phyloP scores from a whole-genome alignment of 2,329 filamentous ascomycete genomes.

The Fulvia fulva region DNA sequence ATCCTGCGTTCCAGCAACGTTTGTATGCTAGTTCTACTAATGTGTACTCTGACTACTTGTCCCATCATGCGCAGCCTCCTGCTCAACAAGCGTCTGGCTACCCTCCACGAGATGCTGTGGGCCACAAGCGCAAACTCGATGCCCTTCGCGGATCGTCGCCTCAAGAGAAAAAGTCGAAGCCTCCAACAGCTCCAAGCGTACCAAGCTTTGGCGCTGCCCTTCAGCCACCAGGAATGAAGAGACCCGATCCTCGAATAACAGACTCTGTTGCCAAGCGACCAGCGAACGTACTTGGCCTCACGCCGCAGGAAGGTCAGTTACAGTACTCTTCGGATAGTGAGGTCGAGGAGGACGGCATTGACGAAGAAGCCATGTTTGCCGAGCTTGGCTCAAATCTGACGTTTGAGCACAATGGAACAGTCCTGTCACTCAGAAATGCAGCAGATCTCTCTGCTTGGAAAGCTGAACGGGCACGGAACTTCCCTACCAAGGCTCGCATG shows the following conservation, averaged over 20 bases:
- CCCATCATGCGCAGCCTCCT: not conserved
- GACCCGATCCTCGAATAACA: not conserved
- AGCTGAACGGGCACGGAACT: slow-evolving; percentile 73
- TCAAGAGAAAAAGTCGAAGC: slow-evolving; percentile 13
- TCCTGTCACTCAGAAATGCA: slow-evolving; percentile 50
- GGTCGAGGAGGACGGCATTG: slow-evolving; percentile 64
- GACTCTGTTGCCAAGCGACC: slow-evolving; percentile 51
- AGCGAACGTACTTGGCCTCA: slow-evolving; percentile 68
- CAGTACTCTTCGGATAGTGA: slow-evolving; percentile 30
- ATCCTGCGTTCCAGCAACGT: slow-evolving; percentile 25
- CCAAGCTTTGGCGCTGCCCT: slow-evolving; percentile 32
- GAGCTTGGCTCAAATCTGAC: slow-evolving; percentile 32
- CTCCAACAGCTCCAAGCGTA: slow-evolving; percentile 28
- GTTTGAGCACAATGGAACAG: slow-evolving; percentile 56
- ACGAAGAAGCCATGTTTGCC: slow-evolving; percentile 59
- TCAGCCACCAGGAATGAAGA: slow-evolving; percentile 1
- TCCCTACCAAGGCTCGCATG: slow-evolving; percentile 70
- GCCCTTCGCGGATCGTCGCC: slow-evolving; percentile 23
- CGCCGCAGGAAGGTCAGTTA: slow-evolving; percentile 41
- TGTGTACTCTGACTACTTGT: not conserved
- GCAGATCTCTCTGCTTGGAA: slow-evolving; percentile 77
- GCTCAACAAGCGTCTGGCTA: not conserved
- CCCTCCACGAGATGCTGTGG: slow-evolving; percentile 20
- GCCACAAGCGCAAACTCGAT: slow-evolving; percentile 35
- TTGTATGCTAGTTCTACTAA: not conserved